A percentile compares a stretch with the other conserved stretches of the same genome.
These are phyloP conservation scores for Trichocladium uniseriatum DNA, from an alignment of 495 filamentous ascomycete species.

Conservation along the genomic window DNA sequence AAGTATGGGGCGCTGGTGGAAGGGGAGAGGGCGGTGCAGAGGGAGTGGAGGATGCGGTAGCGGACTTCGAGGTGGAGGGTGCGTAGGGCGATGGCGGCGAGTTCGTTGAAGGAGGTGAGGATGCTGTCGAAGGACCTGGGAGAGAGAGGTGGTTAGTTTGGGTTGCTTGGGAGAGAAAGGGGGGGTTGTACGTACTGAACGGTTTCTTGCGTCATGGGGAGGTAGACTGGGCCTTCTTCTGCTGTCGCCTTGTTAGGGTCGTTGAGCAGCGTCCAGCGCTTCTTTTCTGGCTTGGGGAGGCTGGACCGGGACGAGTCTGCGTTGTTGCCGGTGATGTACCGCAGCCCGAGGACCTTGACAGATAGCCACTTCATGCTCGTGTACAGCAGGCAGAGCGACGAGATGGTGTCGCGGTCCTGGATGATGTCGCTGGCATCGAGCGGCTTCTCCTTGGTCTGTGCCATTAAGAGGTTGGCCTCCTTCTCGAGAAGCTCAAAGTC, in stretches of 20 bases:
- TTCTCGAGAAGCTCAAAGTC: constrained; percentile 43
- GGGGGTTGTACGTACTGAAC: constrained; percentile 46
- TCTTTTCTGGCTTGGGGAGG: constrained; percentile 41
- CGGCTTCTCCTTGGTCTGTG: constrained; percentile 50
- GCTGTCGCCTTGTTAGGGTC: constrained; percentile 39
- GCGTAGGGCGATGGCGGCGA: constrained; percentile 65
- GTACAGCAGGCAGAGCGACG: constrained; percentile 75
- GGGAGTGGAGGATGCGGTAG: constrained; percentile 65
- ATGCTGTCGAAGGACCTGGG: constrained; percentile 75
- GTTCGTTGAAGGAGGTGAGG: constrained; percentile 64
- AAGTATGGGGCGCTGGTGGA: constrained; percentile 54
- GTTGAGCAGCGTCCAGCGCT: constrained; percentile 78
- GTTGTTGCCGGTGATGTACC: constrained; percentile 57
- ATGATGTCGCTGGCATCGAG: constrained; percentile 75
- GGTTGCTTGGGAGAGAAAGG: not conserved
- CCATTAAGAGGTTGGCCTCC: constrained; percentile 60
- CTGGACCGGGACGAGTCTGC: constrained; percentile 42
- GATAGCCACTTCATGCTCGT: constrained; percentile 98
- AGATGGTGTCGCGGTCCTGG: constrained; percentile 75
- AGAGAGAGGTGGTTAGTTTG: constrained; percentile 20
- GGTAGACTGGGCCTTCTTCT: constrained; percentile 55
- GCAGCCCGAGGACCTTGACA: constrained; percentile 63
- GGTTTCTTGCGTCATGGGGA: constrained; percentile 83
- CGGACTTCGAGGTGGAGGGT: constrained; percentile 84
- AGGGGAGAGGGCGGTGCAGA: constrained; percentile 45